Base-by-base conservation (phyloP, 495 filamentous ascomycete genomes). In the Tuber melanosporum region DNA sequence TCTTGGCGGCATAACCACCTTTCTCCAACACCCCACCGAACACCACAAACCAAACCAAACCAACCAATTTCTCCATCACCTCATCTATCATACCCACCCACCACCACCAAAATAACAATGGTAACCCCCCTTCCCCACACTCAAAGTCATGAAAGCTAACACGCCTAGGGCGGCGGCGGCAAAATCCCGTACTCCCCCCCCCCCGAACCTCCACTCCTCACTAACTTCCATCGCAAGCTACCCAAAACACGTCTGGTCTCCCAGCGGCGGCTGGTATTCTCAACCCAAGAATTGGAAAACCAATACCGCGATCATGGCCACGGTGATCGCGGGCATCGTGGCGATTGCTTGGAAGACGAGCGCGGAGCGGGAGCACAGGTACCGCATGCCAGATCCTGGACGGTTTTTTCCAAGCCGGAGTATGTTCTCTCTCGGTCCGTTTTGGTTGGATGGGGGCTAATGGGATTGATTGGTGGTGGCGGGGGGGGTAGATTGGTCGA, bases 181-280 rank as follows among this genome's bases (percentile, higher is more conserved):
- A 94, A 93, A 87, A 91, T 98, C 85, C 92, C 93, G 95, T 98
- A 90, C 86, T 92, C 87, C 76, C 45, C 72, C 76, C 75, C 42
- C 41, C 42, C n/a, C 73, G 32, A 14, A 44, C 71, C 76, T 81
- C 74, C 74, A 74, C 77, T 45, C 72, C 20, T 70, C 32, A 41
- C 52, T 71, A 70, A 80, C 71, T 43, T n/a, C 70, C 80, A 73
- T 41, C 42, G 8, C 20, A 32, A 98, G 95, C 83, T 98, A 97
- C 86, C 95, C 95, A 83, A 97, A 97, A 88, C 94, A 99, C 87
- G 92, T 99, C 87, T 99, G 95, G 95, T 98, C 95, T 83, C 95
- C 95, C 76, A 88, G 95, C 75, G 95, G 95, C 87, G 95, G 95
- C 83, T 99, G 96, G 95, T 99, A 99, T 86, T 86, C 91, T 45